phyloP scores from a whole-genome alignment of 2,329 filamentous ascomycete genomes.

The Cercospora sesami region DNA sequence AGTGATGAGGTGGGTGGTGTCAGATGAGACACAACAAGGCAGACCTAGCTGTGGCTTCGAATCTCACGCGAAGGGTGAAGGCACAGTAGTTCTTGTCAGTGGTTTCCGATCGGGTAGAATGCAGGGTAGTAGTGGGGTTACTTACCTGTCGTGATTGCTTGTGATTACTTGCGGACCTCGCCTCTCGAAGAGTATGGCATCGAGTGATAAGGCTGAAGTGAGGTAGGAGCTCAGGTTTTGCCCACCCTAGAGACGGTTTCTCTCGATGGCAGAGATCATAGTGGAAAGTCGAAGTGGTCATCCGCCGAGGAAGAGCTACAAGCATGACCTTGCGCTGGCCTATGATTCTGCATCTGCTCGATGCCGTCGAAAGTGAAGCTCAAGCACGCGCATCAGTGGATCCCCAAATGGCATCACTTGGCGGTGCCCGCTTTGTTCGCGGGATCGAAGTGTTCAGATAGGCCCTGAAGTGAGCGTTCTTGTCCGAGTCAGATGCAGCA shows the following conservation, averaged over 20 bases:
- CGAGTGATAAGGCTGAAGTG: neutral
- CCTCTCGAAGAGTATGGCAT: neutral
- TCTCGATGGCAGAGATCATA: neutral
- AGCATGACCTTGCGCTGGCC: neutral
- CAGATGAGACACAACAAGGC: neutral
- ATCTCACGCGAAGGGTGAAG: neutral
- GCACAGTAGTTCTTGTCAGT: neutral
- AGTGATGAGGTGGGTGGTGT: neutral
- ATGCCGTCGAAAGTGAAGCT: neutral
- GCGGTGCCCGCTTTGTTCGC: neutral
- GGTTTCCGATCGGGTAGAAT: neutral
- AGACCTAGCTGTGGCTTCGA: neutral
- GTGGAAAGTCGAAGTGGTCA: neutral
- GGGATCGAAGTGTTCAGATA: neutral
- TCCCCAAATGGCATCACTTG: neutral
- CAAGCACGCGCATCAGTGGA: neutral
- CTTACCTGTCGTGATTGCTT: neutral
- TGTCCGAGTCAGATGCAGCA: neutral
- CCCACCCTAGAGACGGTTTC: neutral
- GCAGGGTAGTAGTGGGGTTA: neutral
- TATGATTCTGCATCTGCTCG: neutral
- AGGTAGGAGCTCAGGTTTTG: neutral
- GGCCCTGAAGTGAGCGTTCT: neutral
- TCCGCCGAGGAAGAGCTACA: neutral
- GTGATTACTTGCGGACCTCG: neutral